Percentiles rank a stretch among this genome's conserved stretches.
Conservation (phyloP, 208 protist genomes). For the Vickermania ingenoplastis region DNA sequence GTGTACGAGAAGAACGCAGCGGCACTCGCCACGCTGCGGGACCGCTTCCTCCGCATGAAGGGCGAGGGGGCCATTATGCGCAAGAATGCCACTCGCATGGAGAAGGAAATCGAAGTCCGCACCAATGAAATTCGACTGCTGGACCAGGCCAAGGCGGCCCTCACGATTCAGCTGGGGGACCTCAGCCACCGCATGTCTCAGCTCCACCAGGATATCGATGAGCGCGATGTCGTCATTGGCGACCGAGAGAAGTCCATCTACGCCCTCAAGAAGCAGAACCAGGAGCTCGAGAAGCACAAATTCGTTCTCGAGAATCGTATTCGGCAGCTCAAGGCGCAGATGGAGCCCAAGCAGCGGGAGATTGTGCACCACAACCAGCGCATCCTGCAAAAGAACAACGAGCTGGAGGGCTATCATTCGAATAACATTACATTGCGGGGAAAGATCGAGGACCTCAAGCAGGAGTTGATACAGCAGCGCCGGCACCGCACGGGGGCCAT, state of each 20-base stretch:
- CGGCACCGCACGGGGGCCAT: constrained; percentile 63
- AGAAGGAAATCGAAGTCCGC: constrained; percentile 88
- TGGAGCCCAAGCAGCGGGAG: constrained; percentile 93
- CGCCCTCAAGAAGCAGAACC: constrained; percentile 96
- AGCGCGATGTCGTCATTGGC: constrained; percentile 90
- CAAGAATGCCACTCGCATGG: constrained; percentile 85
- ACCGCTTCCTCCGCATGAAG: constrained; percentile 89
- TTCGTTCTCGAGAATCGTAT: constrained; percentile 98
- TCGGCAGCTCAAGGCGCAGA: constrained; percentile 95
- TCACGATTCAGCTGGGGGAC: constrained; percentile 69
- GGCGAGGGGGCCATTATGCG: constrained; percentile 92
- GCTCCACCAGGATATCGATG: constrained; percentile 88
- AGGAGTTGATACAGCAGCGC: constrained; percentile 84
- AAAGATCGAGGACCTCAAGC: constrained; percentile 83
- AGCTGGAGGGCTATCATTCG: constrained; percentile 85
- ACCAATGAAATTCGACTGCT: constrained; percentile 61
- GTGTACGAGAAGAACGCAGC: constrained; percentile 67
- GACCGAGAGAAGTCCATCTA: constrained; percentile 96
- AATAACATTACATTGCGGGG: constrained; percentile 84
- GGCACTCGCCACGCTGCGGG: constrained; percentile 63
- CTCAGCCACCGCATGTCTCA: constrained; percentile 83
- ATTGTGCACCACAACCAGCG: constrained; percentile 86
- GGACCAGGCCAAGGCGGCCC: constrained; percentile 57
- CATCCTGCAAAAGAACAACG: constrained; percentile 88
- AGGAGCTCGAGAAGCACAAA: constrained; percentile 97